Evolutionary conservation across 2,329 filamentous ascomycete species (phyloP).

Genomic region (Alternaria triticina): DNA sequence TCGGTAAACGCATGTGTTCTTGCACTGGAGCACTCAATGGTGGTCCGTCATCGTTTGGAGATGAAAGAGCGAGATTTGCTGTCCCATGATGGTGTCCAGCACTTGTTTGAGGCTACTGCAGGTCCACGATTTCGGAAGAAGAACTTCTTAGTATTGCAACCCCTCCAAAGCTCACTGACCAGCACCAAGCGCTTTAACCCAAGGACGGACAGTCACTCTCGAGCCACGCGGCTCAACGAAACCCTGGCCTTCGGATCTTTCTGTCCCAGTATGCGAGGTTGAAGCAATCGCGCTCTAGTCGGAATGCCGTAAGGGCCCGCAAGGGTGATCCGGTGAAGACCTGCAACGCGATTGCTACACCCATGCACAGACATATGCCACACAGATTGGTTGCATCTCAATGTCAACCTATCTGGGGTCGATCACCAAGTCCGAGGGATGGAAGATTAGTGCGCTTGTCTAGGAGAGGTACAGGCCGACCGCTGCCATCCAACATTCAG

Average conservation of each 20-base stretch:
- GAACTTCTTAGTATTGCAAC: slow-evolving; percentile 8
- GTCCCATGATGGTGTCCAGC: slow-evolving; percentile 6
- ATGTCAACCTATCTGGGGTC: background rate
- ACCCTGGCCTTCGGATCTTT: slow-evolving; percentile 3
- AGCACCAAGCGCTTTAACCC: slow-evolving; percentile 12
- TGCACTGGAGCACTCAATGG: background rate
- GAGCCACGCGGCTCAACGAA: slow-evolving; percentile 2
- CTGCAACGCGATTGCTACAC: background rate
- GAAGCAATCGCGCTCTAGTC: background rate
- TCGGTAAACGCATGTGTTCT: background rate
- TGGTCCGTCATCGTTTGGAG: slow-evolving; percentile 2
- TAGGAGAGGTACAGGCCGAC: background rate
- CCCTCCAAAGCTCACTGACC: slow-evolving; percentile 3
- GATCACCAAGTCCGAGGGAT: background rate
- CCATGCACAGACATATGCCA: background rate
- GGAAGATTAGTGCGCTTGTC: background rate
- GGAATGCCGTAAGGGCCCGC: background rate
- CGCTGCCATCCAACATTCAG: background rate
- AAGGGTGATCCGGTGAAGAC: background rate
- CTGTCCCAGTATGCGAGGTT: slow-evolving; percentile 1
- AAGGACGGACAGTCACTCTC: background rate
- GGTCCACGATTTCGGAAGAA: slow-evolving; percentile 18
- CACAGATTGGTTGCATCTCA: background rate
- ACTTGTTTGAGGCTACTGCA: slow-evolving; percentile 31
- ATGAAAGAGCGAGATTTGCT: slow-evolving; percentile 1